Percentiles rank a stretch among this genome's conserved stretches.
Conservation (phyloP, 2,329 filamentous ascomycete species). For the Aspergillus terreus region DNA sequence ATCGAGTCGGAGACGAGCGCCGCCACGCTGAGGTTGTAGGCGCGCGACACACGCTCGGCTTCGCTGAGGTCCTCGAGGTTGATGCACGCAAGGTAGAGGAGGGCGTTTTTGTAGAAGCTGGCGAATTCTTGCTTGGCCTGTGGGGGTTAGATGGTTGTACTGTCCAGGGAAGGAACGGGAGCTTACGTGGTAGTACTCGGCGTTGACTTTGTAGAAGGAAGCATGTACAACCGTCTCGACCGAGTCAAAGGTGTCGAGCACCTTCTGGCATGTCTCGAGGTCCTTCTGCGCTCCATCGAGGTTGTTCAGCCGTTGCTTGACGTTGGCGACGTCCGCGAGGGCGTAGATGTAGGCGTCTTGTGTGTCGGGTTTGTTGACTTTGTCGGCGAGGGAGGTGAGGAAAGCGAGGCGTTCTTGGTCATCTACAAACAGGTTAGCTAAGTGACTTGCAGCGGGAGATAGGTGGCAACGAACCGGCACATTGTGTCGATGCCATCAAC, state of each 20-base stretch:
- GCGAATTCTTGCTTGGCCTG: slow-evolving; percentile 84
- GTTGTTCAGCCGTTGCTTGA: slow-evolving; percentile 77
- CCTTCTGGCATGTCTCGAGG: slow-evolving; percentile 79
- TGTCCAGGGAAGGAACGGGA: neutral
- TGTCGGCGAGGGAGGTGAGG: slow-evolving; percentile 75
- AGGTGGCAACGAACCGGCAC: slow-evolving; percentile 35
- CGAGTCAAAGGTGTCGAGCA: slow-evolving; percentile 87
- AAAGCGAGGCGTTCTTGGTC: slow-evolving; percentile 82
- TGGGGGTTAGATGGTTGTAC: neutral
- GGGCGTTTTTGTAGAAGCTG: slow-evolving; percentile 93
- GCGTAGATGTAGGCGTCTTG: slow-evolving; percentile 97
- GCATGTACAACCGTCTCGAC: slow-evolving; percentile 95
- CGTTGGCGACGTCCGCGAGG: slow-evolving; percentile 80
- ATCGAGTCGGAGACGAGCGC: slow-evolving; percentile 91
- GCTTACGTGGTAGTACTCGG: slow-evolving; percentile 81
- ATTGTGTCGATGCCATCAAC: slow-evolving; percentile 80
- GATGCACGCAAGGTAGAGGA: slow-evolving; percentile 96
- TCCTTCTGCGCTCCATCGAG: slow-evolving; percentile 80
- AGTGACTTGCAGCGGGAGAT: too few species aligned
- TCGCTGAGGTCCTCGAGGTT: slow-evolving; percentile 71
- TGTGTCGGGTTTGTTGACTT: slow-evolving; percentile 86
- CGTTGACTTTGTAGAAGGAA: slow-evolving; percentile 91
- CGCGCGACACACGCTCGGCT: slow-evolving; percentile 73
- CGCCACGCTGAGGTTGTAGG: slow-evolving; percentile 88
- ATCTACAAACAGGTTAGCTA: slow-evolving; percentile 53